Evolutionary conservation across 2,329 filamentous ascomycete genomes (phyloP).

Genomic region (Pyricularia grisea): DNA sequence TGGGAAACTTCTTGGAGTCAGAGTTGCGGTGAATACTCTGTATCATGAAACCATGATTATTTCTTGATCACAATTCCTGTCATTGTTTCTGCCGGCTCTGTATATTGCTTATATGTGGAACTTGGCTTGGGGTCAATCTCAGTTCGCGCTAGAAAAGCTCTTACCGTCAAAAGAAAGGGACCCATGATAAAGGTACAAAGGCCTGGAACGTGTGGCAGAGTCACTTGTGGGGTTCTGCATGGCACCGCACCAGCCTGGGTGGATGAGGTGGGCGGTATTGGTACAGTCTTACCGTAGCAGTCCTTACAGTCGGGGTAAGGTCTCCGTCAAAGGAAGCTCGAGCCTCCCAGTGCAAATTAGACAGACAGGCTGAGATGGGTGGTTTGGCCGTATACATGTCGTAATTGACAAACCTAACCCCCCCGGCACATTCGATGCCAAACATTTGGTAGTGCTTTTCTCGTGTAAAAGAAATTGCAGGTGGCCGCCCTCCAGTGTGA

Average conservation of each 20-base stretch:
- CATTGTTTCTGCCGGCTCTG: not conserved
- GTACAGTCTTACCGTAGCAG: not conserved
- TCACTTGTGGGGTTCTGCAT: not conserved
- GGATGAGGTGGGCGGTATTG: not conserved
- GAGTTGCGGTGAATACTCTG: not conserved
- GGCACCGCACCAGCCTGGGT: not conserved
- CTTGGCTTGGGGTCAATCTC: not conserved
- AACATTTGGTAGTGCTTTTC: not conserved
- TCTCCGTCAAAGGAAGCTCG: not conserved
- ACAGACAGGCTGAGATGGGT: not conserved
- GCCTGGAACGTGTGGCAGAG: not conserved
- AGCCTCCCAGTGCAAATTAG: not conserved
- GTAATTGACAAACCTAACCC: not conserved
- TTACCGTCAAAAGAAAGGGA: not conserved
- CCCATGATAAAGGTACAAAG: not conserved
- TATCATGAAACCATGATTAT: not conserved
- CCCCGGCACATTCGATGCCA: not conserved
- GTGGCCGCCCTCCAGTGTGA: not conserved
- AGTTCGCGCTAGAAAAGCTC: not conserved
- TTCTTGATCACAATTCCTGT: not conserved
- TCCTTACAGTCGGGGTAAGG: not conserved
- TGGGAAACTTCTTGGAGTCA: not conserved
- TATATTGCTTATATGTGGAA: not conserved
- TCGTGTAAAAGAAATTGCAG: not conserved
- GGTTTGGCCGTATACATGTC: not conserved